Evolutionary conservation across 805 yeast species (phyloP).

Genomic region (Blastobotrys americana): DNA sequence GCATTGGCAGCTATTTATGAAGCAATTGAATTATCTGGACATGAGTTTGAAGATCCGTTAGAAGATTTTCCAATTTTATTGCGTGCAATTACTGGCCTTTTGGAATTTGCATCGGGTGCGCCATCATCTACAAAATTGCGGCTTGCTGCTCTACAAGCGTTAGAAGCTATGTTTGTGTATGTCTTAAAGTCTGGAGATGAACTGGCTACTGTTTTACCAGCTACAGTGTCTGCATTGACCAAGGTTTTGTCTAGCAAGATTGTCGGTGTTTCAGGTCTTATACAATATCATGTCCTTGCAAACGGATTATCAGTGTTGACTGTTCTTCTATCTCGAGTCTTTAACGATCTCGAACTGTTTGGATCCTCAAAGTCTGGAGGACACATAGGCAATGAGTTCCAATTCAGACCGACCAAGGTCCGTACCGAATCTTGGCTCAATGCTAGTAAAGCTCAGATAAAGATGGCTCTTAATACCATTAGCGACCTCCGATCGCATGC

Average conservation of each 20-base stretch:
- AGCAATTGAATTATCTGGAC: conserved; percentile 13
- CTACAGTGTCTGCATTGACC: conserved; percentile 25
- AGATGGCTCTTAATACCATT: conserved; percentile 38
- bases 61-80: conserved; percentile 18
- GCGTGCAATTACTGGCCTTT: conserved; percentile 21
- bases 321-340: conserved; percentile 11
- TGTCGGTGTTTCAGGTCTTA: conserved; percentile 11
- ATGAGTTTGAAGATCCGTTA: conserved; percentile 1
- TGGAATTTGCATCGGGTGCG: conserved; percentile 20
- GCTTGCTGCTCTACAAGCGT: conserved; percentile 15
- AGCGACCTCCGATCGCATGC: conserved; percentile 25
- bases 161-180: conserved; percentile 10
- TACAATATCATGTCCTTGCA: conserved; percentile 18
- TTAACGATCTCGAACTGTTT: conserved; percentile 16
- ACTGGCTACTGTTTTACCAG: conserved; percentile 28
- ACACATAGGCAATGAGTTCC: conserved; percentile 8
- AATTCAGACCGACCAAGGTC: conserved; percentile 15
- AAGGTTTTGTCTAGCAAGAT: conserved; percentile 21
- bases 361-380: conserved; percentile 10
- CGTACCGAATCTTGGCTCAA: conserved; percentile 49
- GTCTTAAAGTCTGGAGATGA: conserved; percentile 19
- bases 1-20: conserved; percentile 19
- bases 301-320: conserved; percentile 17
- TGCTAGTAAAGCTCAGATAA: conserved; percentile 46
- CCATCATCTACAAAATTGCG: conserved; percentile 15